A percentile compares a stretch with the other conserved stretches of the same genome.
Evolutionary conservation across 192 early-diverging fungal genomes (phyloP).

Genomic region (Rhizophagus prolifer): DNA sequence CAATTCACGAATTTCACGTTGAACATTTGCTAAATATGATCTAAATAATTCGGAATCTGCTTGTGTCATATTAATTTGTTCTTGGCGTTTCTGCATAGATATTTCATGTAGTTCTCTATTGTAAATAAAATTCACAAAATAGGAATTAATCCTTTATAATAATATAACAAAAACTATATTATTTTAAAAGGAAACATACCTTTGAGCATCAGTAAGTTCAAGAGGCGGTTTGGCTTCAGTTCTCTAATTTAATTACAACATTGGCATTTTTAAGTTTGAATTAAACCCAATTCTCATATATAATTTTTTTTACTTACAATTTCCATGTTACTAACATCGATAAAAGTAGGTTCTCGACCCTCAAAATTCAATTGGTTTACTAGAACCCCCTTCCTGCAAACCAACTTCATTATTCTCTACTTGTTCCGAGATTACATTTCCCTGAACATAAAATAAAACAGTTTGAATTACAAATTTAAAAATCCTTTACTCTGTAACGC

Average conservation of each 20-base stretch:
- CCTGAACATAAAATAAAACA: constrained; percentile 6
- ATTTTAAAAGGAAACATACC: constrained; percentile 16
- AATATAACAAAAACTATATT: neutral
- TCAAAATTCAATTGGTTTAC: constrained; percentile 38
- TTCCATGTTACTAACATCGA: constrained; percentile 53
- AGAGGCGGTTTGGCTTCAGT: constrained; percentile 34
- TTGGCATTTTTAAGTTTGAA: neutral
- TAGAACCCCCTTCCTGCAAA: constrained; percentile 18
- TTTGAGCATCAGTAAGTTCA: constrained; percentile 40
- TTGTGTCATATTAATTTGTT: constrained; percentile 71
- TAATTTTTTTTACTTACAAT: constrained; percentile 42
- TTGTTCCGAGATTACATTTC: constrained; percentile 31
- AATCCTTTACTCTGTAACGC: too few relatives aligned
- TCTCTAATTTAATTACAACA: constrained; percentile 30
- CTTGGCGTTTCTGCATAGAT: constrained; percentile 66
- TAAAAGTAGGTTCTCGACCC: constrained; percentile 55
- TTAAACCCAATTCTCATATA: neutral
- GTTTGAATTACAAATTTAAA: neutral
- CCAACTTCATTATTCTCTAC: constrained; percentile 28
- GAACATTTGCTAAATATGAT: constrained; percentile 58
- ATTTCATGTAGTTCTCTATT: constrained; percentile 66
- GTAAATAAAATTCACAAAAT: neutral
- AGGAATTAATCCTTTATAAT: neutral
- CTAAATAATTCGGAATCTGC: constrained; percentile 59
- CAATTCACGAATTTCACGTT: constrained; percentile 69